Evolutionary conservation across 306 rosid genomes (phyloP).

Genomic region (Nissolia schottii): DNA sequence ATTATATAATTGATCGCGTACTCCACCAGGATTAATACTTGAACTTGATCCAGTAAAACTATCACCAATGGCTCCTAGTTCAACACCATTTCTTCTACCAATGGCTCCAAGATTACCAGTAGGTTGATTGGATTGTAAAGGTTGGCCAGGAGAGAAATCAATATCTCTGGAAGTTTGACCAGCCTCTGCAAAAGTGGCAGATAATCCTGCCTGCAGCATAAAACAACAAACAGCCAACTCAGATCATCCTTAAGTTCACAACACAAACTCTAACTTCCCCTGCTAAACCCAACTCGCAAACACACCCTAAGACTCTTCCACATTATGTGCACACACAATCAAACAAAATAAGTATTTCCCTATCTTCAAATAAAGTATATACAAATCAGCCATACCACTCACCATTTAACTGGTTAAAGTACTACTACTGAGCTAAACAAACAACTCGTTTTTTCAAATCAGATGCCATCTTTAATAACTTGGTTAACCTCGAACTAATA

Average conservation of each 20-base stretch:
- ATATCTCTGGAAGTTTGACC: constrained; percentile 56
- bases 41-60: constrained; percentile 46
- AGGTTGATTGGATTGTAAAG: constrained; percentile 62
- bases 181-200: constrained; percentile 61
- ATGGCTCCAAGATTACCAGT: constrained; percentile 72
- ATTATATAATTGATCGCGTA: constrained; percentile 59
- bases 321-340: background rate
- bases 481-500: background rate
- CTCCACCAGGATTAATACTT: constrained; percentile 50
- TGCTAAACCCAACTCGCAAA: too few species aligned
- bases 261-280: background rate
- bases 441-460: background rate
- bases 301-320: background rate
- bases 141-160: constrained; percentile 85
- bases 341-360: background rate
- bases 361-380: background rate
- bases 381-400: background rate
- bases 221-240: constrained; percentile 4
- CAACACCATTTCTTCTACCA: constrained; percentile 76
- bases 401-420: background rate
- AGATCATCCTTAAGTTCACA: constrained; percentile 8
- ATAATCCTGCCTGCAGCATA: constrained; percentile 50
- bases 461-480: background rate
- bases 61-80: constrained; percentile 73
- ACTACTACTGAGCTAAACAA: background rate